Conservation (phyloP, 192 early-diverging fungal genomes). For the Backusella sp. region DNA sequence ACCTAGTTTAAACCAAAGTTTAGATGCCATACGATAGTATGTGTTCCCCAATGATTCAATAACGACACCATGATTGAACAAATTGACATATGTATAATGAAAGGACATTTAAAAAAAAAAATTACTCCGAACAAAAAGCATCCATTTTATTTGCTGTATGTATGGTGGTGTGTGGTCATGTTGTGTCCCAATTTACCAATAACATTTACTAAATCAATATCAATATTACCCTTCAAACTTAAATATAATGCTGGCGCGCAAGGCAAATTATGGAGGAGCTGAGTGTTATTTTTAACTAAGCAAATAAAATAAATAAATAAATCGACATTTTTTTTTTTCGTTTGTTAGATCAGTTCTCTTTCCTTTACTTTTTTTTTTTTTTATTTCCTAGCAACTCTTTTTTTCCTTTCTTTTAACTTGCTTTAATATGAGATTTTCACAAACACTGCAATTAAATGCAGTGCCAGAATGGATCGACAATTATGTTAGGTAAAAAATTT, state of each 20-base stretch:
- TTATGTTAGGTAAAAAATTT: constrained; percentile 60
- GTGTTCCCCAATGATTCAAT: not conserved
- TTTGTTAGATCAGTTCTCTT: not conserved
- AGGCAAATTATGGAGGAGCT: not conserved
- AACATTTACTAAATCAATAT: not conserved
- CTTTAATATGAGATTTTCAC: constrained; percentile 82
- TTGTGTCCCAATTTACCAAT: not conserved
- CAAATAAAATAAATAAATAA: not conserved
- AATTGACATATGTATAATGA: not conserved
- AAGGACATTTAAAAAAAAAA: not conserved
- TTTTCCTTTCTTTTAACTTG: not conserved
- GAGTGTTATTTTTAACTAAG: not conserved
- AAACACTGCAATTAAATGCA: constrained; percentile 87
- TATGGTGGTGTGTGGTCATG: not conserved
- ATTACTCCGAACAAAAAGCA: not conserved
- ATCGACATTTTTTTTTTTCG: not conserved
- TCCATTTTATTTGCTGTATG: not conserved
- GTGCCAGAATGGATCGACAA: constrained; percentile 80
- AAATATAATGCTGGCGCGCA: not conserved
- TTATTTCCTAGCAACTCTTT: not conserved
- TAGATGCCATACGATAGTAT: no score
- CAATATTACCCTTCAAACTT: not conserved
- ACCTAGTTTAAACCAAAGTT: no score
- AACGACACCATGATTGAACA: not conserved
- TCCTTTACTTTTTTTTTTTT: not conserved